Conservation (phyloP, 192 early-diverging fungal species). For the Kickxella alabastrina region DNA sequence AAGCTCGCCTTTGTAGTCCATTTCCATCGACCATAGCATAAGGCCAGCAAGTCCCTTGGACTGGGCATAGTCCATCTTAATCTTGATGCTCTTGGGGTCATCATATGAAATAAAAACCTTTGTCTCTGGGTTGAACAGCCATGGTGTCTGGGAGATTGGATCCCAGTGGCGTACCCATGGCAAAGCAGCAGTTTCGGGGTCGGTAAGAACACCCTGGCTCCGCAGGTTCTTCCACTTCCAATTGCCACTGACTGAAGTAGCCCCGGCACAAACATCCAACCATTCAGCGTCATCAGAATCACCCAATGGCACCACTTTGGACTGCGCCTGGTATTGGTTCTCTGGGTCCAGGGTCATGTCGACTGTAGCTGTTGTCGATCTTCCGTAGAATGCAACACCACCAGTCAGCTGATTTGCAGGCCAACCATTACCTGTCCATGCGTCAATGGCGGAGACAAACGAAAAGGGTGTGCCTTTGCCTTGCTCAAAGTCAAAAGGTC, state of each 20-base stretch:
- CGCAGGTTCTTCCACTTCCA: slow-evolving; percentile 62
- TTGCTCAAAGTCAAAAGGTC: slow-evolving; percentile 52
- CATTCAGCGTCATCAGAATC: slow-evolving; percentile 53
- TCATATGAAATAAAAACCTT: slow-evolving; percentile 66
- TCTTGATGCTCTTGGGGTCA: slow-evolving; percentile 55
- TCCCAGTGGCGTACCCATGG: slow-evolving; percentile 65
- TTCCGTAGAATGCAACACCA: slow-evolving; percentile 65
- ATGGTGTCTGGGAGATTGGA: slow-evolving; percentile 57
- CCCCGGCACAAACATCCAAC: slow-evolving; percentile 47
- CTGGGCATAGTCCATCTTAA: slow-evolving; percentile 58
- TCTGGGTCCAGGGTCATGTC: slow-evolving; percentile 53
- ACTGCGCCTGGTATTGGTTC: slow-evolving; percentile 47
- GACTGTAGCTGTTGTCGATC: slow-evolving; percentile 37
- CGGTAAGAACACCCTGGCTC: slow-evolving; percentile 46
- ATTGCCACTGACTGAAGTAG: slow-evolving; percentile 49
- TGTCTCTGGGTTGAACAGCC: slow-evolving; percentile 61
- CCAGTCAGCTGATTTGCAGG: slow-evolving; percentile 58
- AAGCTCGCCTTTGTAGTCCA: slow-evolving; percentile 61
- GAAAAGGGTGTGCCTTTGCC: slow-evolving; percentile 37
- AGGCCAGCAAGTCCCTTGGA: slow-evolving; percentile 56
- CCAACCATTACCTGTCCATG: slow-evolving; percentile 57
- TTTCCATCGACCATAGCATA: slow-evolving; percentile 68
- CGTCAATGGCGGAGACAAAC: slow-evolving; percentile 51
- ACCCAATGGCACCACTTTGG: slow-evolving; percentile 43
- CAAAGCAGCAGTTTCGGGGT: slow-evolving; percentile 17